phyloP scores from a whole-genome alignment of 495 filamentous ascomycete species.

The Penicillium coprophilum region DNA sequence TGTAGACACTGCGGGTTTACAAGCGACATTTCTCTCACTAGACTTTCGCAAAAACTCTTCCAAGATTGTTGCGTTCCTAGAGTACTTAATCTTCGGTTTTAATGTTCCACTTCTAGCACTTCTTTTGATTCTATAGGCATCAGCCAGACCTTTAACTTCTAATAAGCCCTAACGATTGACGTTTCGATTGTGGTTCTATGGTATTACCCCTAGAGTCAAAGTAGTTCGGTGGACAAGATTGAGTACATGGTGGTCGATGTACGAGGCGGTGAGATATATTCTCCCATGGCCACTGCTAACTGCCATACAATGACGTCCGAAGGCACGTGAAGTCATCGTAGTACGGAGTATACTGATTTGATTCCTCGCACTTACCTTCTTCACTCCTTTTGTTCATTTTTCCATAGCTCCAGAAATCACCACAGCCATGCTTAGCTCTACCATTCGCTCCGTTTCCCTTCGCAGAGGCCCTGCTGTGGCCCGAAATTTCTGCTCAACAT shows the following conservation, averaged over 20 bases:
- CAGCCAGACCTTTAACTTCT: neutral
- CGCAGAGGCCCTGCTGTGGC: conserved; percentile 35
- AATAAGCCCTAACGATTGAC: no score
- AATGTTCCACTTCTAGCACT: neutral
- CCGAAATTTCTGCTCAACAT: conserved; percentile 48
- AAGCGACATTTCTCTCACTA: no score
- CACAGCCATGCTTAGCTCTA: conserved; percentile 37
- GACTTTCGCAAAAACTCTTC: neutral
- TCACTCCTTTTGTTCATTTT: conserved; percentile 10
- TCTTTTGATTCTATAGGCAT: neutral
- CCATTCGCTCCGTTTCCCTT: conserved; percentile 25
- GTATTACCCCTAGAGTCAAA: neutral
- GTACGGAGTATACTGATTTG: conserved; percentile 4
- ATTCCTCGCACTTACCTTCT: conserved; percentile 11
- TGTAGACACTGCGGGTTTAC: no score
- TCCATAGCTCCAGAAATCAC: conserved; percentile 3
- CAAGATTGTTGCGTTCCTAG: neutral
- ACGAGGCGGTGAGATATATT: neutral
- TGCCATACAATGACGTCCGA: neutral
- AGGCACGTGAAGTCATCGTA: conserved; percentile 16
- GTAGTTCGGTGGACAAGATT: neutral
- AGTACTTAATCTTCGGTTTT: neutral
- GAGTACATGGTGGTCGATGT: neutral
- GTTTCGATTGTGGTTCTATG: neutral
- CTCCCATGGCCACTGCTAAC: neutral